A percentile compares a stretch with the other conserved stretches of the same genome.
phyloP scores from a whole-genome alignment of 2,329 filamentous ascomycete species.

The Alternaria sp. region DNA sequence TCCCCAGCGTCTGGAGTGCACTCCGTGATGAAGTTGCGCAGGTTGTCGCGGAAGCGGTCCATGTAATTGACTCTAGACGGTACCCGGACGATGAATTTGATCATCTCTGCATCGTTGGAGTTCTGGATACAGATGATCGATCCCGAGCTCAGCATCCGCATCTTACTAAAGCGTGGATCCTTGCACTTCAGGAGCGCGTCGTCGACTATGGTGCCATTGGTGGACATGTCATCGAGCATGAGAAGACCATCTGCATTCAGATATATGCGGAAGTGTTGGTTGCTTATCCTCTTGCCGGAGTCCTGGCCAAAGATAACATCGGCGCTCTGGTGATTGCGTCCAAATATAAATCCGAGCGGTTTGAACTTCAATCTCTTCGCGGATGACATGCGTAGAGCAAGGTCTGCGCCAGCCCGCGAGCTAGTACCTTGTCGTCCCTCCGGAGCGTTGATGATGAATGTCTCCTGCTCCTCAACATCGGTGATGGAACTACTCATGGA shows the following conservation, averaged over 20 bases:
- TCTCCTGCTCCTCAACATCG: constrained; percentile 51
- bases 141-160: constrained; percentile 73
- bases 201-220: constrained; percentile 94
- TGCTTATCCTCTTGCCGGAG: constrained; percentile 78
- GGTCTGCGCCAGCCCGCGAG: constrained; percentile 57
- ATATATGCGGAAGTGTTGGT: constrained; percentile 94
- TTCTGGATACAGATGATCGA: constrained; percentile 73
- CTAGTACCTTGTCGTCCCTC: constrained; percentile 24
- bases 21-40: constrained; percentile 67
- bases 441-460: constrained; percentile 56
- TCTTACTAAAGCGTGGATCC: constrained; percentile 48
- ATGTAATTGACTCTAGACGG: constrained; percentile 73
- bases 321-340: constrained; percentile 73
- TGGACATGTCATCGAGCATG: constrained; percentile 93
- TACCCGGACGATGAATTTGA: constrained; percentile 85
- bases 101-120: constrained; percentile 62
- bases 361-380: constrained; percentile 65
- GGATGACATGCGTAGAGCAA: constrained; percentile 82
- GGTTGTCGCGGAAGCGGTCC: constrained; percentile 70
- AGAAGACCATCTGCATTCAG: constrained; percentile 84
- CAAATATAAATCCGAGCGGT: constrained; percentile 80
- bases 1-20: constrained; percentile 34
- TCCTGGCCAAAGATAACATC: constrained; percentile 73
- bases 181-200: constrained; percentile 66
- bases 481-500: constrained; percentile 46